These are phyloP conservation scores for Pyropia yezoensis DNA, from an alignment of 23 red algal species.

Conservation along the genomic window DNA sequence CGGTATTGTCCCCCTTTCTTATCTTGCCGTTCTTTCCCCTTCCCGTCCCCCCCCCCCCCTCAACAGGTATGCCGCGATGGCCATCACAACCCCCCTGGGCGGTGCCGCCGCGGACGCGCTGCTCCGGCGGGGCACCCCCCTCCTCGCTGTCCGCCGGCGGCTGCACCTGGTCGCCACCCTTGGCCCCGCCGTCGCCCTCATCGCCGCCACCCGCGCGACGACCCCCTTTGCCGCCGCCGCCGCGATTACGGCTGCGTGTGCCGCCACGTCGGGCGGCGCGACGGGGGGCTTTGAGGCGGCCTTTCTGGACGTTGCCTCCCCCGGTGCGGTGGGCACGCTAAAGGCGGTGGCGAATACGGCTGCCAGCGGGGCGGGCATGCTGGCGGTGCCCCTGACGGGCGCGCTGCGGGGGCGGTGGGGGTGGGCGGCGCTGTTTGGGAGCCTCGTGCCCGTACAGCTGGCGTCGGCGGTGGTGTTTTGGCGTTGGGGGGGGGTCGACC, in stretches of 20 bases:
- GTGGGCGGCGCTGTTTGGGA: too few relatives aligned
- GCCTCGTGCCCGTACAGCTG: too few relatives aligned
- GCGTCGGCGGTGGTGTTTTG: too few relatives aligned
- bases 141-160: constrained; percentile 18
- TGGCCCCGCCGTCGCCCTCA: constrained; percentile 18
- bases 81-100: constrained; percentile 26
- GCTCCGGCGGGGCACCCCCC: constrained; percentile 11
- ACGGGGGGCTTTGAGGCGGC: constrained; percentile 32
- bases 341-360: constrained; percentile 46
- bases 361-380: constrained; percentile 18
- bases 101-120: constrained; percentile 38
- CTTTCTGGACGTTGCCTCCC: constrained; percentile 38
- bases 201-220: constrained; percentile 13
- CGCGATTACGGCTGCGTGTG: constrained; percentile 20
- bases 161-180: constrained; percentile 24
- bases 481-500: too few relatives aligned
- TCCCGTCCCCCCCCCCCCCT: too few relatives aligned
- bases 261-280: constrained; percentile 31
- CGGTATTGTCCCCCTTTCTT: too few relatives aligned
- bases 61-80: constrained; percentile 16
- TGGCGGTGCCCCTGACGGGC: constrained; percentile 31
- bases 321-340: constrained; percentile 31
- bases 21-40: too few relatives aligned
- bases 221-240: constrained; percentile 13
- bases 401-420: too few relatives aligned